Percentiles rank a stretch among this genome's conserved stretches.
phyloP scores from a whole-genome alignment of 2,329 filamentous ascomycete genomes.

The Botrytis aclada region DNA sequence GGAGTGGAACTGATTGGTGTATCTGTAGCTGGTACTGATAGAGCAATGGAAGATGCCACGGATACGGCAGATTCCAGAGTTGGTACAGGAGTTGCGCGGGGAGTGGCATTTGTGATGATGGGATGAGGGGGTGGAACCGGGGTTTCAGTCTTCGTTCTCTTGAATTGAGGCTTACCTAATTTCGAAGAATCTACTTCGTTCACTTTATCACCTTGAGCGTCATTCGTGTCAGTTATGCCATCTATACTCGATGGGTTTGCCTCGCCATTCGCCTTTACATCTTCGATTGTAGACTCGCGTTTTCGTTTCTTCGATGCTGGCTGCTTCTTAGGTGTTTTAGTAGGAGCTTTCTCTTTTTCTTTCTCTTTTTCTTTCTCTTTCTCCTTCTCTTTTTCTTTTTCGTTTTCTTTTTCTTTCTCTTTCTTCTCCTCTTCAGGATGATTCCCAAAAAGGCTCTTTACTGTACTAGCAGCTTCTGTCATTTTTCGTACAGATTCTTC shows the following conservation, averaged over 20 bases:
- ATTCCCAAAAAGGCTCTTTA: conserved; percentile 42
- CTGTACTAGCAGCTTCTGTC: conserved; percentile 46
- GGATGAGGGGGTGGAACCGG: conserved; percentile 48
- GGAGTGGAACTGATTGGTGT: conserved; percentile 21
- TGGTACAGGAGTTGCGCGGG: conserved; percentile 32
- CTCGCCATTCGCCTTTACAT: conserved; percentile 7
- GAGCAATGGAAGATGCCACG: conserved; percentile 24
- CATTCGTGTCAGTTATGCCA: conserved; percentile 28
- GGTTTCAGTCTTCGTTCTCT: conserved; percentile 57
- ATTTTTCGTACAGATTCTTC: conserved; percentile 55
- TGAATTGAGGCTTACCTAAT: conserved; percentile 42
- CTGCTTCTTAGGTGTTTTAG: conserved; percentile 29
- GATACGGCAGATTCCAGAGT: conserved; percentile 28
- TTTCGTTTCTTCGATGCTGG: conserved; percentile 35
- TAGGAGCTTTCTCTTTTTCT: conserved; percentile 17
- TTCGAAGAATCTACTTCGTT: conserved; percentile 24
- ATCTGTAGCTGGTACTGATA: conserved; percentile 21
- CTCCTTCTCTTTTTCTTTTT: conserved; percentile 21
- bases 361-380: conserved; percentile 18
- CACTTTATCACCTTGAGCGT: conserved; percentile 18
- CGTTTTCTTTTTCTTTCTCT: conserved; percentile 18
- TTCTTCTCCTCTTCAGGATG: conserved; percentile 24
- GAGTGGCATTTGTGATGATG: conserved; percentile 37
- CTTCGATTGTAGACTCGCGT: conserved; percentile 30
- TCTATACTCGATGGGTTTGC: conserved; percentile 20